phyloP scores from a whole-genome alignment of 2,329 filamentous ascomycete species.

The Hypocreales sp. region DNA sequence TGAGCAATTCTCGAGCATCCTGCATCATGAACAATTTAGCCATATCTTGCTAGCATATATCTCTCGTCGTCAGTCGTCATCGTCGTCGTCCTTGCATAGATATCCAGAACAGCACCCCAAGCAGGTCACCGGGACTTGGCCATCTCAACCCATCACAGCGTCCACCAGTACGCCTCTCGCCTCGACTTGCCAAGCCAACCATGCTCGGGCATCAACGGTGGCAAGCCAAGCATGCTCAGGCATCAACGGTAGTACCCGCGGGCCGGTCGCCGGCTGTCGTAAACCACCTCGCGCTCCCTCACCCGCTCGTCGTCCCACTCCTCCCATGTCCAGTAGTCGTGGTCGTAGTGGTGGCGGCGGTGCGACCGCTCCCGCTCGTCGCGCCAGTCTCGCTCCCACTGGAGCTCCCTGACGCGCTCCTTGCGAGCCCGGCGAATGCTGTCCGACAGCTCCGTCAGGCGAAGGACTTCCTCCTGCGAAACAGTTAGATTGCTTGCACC shows the following conservation, averaged over 20 bases:
- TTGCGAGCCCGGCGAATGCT: conserved; percentile 54
- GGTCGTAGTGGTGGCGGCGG: conserved; percentile 17
- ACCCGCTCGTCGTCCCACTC: conserved; percentile 45
- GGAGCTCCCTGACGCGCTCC: conserved; percentile 34
- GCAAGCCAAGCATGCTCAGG: no score
- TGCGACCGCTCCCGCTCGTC: conserved; percentile 31
- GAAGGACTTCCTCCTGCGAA: conserved; percentile 66
- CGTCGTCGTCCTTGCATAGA: no score
- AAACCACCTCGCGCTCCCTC: conserved; percentile 53
- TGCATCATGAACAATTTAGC: no score
- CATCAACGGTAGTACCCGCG: conserved; percentile 5
- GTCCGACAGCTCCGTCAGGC: conserved; percentile 69
- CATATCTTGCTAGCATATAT: no score
- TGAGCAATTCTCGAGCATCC: no score
- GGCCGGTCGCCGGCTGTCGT: conserved; percentile 30
- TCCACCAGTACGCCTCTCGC: no score
- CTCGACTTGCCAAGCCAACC: no score
- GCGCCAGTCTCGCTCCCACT: conserved; percentile 43
- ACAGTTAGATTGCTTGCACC: conserved; percentile 14
- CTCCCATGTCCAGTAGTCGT: conserved; percentile 12
- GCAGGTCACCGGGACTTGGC: no score
- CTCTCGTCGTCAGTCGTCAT: no score
- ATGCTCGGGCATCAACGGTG: no score
- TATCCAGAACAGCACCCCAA: no score
- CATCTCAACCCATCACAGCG: no score